Evolutionary conservation across 1,284 basidiomycete species (phyloP).

Genomic region (Cystobasidium sp.): DNA sequence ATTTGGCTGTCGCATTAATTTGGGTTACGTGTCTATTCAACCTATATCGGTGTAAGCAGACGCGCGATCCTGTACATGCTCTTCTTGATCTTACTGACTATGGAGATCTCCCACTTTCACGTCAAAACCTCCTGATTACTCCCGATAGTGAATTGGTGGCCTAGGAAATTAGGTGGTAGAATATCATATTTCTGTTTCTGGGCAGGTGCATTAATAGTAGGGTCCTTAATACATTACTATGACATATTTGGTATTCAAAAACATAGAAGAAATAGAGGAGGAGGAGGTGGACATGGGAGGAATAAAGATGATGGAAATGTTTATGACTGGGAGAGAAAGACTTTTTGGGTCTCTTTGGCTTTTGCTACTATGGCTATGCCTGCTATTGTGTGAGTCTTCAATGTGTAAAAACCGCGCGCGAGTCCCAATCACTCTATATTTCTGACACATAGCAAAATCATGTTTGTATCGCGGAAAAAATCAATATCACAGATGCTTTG

Average conservation of each 20-base stretch:
- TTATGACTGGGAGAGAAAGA: constrained; percentile 65
- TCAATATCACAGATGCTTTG: constrained; percentile 47
- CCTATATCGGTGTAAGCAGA: constrained; percentile 54
- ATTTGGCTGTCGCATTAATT: constrained; percentile 61
- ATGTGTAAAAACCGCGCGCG: no score
- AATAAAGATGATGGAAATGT: constrained; percentile 6
- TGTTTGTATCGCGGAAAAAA: no score
- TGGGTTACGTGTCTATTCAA: constrained; percentile 65
- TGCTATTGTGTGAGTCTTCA: constrained; percentile 59
- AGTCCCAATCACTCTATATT: no score
- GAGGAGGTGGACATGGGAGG: constrained; percentile 13
- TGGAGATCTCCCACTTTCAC: not conserved
- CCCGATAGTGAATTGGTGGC: constrained; percentile 59
- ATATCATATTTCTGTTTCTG: constrained; percentile 62
- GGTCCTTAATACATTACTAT: constrained; percentile 60
- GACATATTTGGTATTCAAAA: constrained; percentile 56
- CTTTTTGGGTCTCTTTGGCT: constrained; percentile 63
- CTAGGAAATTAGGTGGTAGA: constrained; percentile 60
- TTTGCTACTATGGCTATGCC: constrained; percentile 64
- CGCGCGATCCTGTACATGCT: not conserved
- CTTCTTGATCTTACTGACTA: not conserved
- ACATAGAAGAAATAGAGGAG: constrained; percentile 45
- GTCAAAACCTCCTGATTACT: not conserved
- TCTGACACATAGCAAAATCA: no score
- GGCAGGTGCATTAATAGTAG: constrained; percentile 59